Base-by-base conservation (phyloP, 352 stramenopile genomes). In the Phytophthora fragariae region DNA sequence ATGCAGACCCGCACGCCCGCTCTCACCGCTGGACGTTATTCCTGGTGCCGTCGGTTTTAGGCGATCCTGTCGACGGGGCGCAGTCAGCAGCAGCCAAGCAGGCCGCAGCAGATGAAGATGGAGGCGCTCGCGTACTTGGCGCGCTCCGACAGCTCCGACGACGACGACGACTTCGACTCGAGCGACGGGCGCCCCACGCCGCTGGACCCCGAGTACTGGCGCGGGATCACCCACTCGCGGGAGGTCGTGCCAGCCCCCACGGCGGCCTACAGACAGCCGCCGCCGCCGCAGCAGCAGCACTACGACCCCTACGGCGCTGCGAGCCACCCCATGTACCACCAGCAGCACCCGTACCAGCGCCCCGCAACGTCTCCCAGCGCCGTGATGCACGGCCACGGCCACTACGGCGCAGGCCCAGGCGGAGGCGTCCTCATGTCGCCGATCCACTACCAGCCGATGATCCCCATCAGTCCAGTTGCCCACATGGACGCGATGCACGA, bases 151-250 rank as follows among this genome's bases (percentile, higher is more conserved):
- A 79, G 77, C 55, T 75, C 70, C 19, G 73, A 80, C 66, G 58
- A 76, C 27, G 78, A 80, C 35, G 79, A 84, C 29, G 41, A 41
- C 35, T 81, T 76, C 11, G 75, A 77, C 47, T 55, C 39, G 21
- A 72, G 33, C 39, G 63, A 66, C 19, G 60, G 76, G 24, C 77
- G 82, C 14, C 83, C 83, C 55, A 92, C 83, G 27, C 85, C 83
- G 11, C 65, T 92, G 33, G 85, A 92, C 57, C 85, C 85, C 5
- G 85, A 91, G 75, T 92, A 92, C 75, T 92, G 85, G 85, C 77
- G 81, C 12, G 85, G 85, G 39, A 86, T 92, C 69, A 92, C 85
- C 6, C 85, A 92, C 60, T 91, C 85, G 39, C 57, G 65, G 24
- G 82, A 87, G 29, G 53, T 65, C 19, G 49, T 69, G 4, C 64